Evolutionary conservation across 306 rosid genomes (phyloP).

Genomic region (Rosa multiflora): DNA sequence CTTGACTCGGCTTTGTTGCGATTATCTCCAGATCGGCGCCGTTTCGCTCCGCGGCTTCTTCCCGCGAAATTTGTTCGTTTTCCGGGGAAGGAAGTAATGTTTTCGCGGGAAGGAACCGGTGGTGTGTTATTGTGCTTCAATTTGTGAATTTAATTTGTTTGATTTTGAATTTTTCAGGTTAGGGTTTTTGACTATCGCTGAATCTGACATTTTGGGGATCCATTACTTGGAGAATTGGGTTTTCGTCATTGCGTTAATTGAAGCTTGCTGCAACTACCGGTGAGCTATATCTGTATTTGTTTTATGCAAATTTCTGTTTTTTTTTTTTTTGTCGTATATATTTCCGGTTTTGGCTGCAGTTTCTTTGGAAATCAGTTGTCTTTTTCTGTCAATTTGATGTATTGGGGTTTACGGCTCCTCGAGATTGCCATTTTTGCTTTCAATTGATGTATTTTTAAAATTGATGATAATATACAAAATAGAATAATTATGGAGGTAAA

Average conservation of each 20-base stretch:
- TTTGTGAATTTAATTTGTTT: neutral
- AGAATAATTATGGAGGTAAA: neutral
- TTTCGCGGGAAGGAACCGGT: neutral
- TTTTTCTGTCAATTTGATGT: neutral
- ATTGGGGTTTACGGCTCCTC: neutral
- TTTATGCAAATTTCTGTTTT: neutral
- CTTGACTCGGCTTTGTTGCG: neutral
- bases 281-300: constrained; percentile 7
- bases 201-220: constrained; percentile 28
- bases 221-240: constrained; percentile 4
- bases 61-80: constrained; percentile 1
- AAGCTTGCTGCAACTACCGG: constrained; percentile 22
- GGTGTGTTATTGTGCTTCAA: neutral
- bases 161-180: constrained; percentile 6
- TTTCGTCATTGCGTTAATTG: constrained; percentile 7
- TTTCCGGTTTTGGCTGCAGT: neutral
- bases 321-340: neutral
- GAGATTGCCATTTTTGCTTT: constrained; percentile 6
- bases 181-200: constrained; percentile 24
- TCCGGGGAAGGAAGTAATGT: neutral
- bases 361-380: neutral
- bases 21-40: constrained; percentile 31
- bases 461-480: neutral
- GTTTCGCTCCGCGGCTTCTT: constrained; percentile 4
- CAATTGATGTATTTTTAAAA: neutral